Evolutionary conservation across 768 basidiomycete species (phyloP), one percentile per base, ranked within the genome.

Genomic region (Panaeolus cyanescens): DNA sequence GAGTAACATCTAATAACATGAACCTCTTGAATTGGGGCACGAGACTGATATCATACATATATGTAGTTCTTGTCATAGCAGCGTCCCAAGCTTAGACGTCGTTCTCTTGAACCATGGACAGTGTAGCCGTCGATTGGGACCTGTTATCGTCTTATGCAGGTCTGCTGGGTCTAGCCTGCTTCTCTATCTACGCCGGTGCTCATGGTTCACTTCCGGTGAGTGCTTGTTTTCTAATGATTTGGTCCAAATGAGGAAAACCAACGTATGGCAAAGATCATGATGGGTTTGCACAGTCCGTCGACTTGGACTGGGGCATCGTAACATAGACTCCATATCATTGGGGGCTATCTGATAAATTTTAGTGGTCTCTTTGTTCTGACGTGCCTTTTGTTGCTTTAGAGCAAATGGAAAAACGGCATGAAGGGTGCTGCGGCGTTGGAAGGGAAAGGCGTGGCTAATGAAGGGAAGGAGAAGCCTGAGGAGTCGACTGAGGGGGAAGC

Each of bases 111-210:
- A 50, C 45, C 22, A 50, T 50, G 45, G 30, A 50, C 9, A 50
- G 10, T 13, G 9, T 34, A 61, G 62, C 59, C 32, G 61, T 72
- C 63, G 76, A 90, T 73, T 86, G 82, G 84, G 85, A 85, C 66
- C 68, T 89, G 50, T 63, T 91, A 30, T 83, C 83, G 0, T 88
- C 91, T 33, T 92, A 90, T 66, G 85, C 77, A 5, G 92, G 91
- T 6, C 76, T 93, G 5, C 72, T 93, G 55, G 71, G 74, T 32
- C 81, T 93, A 22, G 92, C 92, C 1, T 82, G 76, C 55, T 67
- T 72, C n/a, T 87, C 88, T 30, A 83, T 94, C 45, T 92, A 88
- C 66, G 80, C 82, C 28, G 92, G 92, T 33, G 83, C 92, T 5
- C 83, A 81, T 74, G 85, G 82, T 13, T 89, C 90, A 19, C 74